Evolutionary conservation across 495 filamentous ascomycete species (phyloP).

Genomic region (Talaromyces ruber): DNA sequence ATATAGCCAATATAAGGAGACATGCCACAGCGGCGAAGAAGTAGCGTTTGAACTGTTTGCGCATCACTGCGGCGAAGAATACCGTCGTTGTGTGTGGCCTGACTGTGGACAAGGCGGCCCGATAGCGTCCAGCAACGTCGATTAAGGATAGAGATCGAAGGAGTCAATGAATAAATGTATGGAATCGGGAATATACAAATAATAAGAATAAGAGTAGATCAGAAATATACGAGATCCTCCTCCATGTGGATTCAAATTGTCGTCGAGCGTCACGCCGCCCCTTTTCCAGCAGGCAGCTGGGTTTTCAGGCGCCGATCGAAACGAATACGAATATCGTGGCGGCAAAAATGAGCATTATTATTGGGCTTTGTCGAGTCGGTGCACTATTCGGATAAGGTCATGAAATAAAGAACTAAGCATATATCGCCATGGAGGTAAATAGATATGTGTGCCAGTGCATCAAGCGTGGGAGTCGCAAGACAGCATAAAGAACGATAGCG

Average conservation of each 20-base stretch:
- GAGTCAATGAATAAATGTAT: neutral
- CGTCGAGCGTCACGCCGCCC: neutral
- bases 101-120: neutral
- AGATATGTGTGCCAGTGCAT: neutral
- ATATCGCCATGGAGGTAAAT: neutral
- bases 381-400: neutral
- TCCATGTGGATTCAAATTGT: neutral
- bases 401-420: neutral
- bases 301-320: neutral
- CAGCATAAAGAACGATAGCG: neutral
- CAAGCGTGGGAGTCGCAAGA: too few species aligned
- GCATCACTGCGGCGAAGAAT: neutral
- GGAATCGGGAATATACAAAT: neutral
- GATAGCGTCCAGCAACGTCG: neutral
- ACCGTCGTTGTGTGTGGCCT: neutral
- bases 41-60: neutral
- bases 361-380: neutral
- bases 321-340: neutral
- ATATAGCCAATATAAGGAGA: neutral
- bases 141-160: neutral
- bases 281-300: neutral
- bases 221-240: neutral
- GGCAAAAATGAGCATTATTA: neutral
- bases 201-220: neutral
- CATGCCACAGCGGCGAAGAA: neutral